Base-by-base conservation (phyloP, 768 basidiomycete species). In the Leccinellum rugosiceps region DNA sequence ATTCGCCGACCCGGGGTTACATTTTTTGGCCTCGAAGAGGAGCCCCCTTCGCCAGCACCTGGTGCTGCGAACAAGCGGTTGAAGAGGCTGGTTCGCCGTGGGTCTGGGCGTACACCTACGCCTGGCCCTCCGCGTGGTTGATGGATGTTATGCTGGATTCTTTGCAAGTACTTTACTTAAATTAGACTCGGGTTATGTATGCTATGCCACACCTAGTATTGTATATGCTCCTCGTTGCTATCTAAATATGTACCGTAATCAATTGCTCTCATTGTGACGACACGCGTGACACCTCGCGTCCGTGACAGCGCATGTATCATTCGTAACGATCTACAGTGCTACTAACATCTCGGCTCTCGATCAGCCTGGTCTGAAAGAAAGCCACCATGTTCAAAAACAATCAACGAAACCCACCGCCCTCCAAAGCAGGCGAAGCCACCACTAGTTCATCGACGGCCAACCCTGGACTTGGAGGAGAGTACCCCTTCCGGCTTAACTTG, bases 401-500 rank as follows among this genome's bases (percentile, higher is more conserved):
- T 3, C 52, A 70, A 15, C 54, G 55, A 34, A 55, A 35, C 1
- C 49, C 7, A 28, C 60, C 57, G 38, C 23, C 9, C 30, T 30
- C 30, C 45, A 53, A 65, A 28, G 23, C 2, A 25, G 3, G 2
- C 3, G 28, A 50, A 35, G 3, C 3, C 6, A n/a, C 32, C 4
- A 6, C 21, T n/a, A 52, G n/a, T 34, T 9, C 14, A 34, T 48
- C 28, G 9, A 28, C 30, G 19, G 43, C 17, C n/a, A 52, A 17
- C n/a, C 10, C 30, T 41, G 54, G 19, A 17, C 9, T n/a, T 38
- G 30, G 30, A 31, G 30, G 30, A 19, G 13, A 71, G 57, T 90
- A 91, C 67, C 86, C 87, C 2, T 76, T 81, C 70, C 76, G 86
- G 47, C 79, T 94, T 26, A 95, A 90, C 76, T 92, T 96, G 93